A percentile compares a stretch with the other conserved stretches of the same genome.
phyloP scores from a whole-genome alignment of 495 filamentous ascomycete species.

The Elaphomyces granulatus region DNA sequence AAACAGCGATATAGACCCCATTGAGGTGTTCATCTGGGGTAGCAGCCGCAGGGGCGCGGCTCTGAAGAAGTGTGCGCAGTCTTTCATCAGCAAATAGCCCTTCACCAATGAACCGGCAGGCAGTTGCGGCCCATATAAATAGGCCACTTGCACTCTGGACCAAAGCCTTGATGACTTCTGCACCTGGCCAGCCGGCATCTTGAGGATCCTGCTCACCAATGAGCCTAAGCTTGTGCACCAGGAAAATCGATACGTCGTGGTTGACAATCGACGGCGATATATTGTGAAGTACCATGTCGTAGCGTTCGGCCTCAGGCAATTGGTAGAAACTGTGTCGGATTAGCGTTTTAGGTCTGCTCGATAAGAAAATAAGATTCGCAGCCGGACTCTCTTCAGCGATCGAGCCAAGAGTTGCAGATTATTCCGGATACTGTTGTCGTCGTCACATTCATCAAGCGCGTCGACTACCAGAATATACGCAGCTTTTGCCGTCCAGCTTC shows the following conservation, averaged over 20 bases:
- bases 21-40: conserved; percentile 6
- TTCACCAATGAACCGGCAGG: conserved; percentile 25
- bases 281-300: conserved; percentile 13
- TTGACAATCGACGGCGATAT: conserved; percentile 10
- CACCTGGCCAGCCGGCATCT: conserved; percentile 21
- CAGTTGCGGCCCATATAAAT: conserved; percentile 32
- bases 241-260: conserved; percentile 5
- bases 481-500: not conserved
- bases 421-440: conserved; percentile 7
- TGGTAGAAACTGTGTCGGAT: conserved; percentile 13
- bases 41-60: not conserved
- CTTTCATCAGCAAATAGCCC: conserved; percentile 9
- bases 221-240: conserved; percentile 2
- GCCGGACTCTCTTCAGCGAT: conserved; percentile 4
- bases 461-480: conserved; percentile 10
- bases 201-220: conserved; percentile 2
- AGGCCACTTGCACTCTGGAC: conserved; percentile 24
- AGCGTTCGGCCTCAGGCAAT: conserved; percentile 5
- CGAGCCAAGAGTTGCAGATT: conserved; percentile 11
- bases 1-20: conserved; percentile 15
- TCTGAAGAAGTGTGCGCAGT: conserved; percentile 16
- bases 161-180: conserved; percentile 14
- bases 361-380: conserved; percentile 17
- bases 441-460: conserved; percentile 12
- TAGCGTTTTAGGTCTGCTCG: conserved; percentile 14